phyloP scores from a whole-genome alignment of 805 yeast genomes.

The Debaryomyces prosopidis region DNA sequence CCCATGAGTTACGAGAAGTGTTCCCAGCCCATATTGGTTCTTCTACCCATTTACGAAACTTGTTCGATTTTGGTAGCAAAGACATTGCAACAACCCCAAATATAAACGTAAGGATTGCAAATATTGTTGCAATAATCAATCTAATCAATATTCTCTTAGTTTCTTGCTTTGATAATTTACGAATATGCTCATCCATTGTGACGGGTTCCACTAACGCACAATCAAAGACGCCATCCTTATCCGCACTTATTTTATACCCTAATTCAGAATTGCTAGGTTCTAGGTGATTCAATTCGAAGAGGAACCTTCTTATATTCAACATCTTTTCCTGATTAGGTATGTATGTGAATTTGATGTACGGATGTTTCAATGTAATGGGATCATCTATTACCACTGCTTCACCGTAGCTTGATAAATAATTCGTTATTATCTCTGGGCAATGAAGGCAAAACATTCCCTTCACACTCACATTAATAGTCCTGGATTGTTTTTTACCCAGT shows the following conservation, averaged over 20 bases:
- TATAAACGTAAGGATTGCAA: conserved; percentile 68
- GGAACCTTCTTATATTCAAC: conserved; percentile 56
- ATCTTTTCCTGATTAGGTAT: conserved; percentile 49
- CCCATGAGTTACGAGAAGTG: conserved; percentile 64
- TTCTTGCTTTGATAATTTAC: conserved; percentile 49
- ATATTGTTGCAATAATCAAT: conserved; percentile 47
- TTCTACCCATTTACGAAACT: conserved; percentile 54
- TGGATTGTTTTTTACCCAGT: conserved; percentile 47
- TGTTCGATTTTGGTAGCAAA: conserved; percentile 42
- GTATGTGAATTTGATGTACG: conserved; percentile 64
- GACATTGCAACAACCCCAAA: conserved; percentile 74
- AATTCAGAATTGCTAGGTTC: conserved; percentile 25
- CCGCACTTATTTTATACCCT: conserved; percentile 17
- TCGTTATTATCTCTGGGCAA: conserved; percentile 61
- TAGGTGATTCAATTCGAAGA: conserved; percentile 48
- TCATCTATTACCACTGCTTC: conserved; percentile 57
- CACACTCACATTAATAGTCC: conserved; percentile 57
- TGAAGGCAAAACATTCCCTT: conserved; percentile 71
- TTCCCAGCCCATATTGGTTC: conserved; percentile 64
- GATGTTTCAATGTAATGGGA: conserved; percentile 54
- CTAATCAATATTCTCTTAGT: conserved; percentile 46
- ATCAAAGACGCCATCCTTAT: conserved; percentile 37
- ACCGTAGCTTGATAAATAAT: conserved; percentile 53
- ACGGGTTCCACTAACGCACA: conserved; percentile 55
- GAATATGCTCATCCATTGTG: conserved; percentile 64